These are phyloP conservation scores for Glycine latifolia DNA, from an alignment of 306 rosid genomes.

Conservation along the genomic window DNA sequence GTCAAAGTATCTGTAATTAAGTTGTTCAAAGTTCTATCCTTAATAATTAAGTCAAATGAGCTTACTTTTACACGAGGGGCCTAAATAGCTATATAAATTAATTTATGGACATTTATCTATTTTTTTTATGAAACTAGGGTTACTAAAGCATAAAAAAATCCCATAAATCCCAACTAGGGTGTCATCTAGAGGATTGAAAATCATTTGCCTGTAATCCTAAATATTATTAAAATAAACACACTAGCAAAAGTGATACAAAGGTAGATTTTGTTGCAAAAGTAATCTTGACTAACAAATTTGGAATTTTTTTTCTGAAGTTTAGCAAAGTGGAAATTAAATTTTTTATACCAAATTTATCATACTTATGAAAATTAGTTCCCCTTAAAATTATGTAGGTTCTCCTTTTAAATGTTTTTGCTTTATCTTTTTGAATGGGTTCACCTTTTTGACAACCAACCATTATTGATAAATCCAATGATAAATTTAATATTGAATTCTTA, in stretches of 20 bases:
- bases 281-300: too few relatives aligned
- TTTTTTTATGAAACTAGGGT: too few relatives aligned
- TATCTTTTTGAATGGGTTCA: background rate
- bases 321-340: background rate
- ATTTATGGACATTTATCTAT: background rate
- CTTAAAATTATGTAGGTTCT: background rate
- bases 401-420: background rate
- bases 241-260: too few relatives aligned
- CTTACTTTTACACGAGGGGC: background rate
- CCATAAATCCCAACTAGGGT: too few relatives aligned
- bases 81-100: background rate
- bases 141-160: too few relatives aligned
- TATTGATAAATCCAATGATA: background rate
- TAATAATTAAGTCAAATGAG: background rate
- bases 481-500: background rate
- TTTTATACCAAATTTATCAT: background rate
- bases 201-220: too few relatives aligned
- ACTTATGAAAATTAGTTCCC: background rate
- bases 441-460: background rate
- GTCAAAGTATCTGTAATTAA: too few relatives aligned
- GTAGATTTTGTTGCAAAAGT: too few relatives aligned
- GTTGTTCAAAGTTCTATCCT: too few relatives aligned
- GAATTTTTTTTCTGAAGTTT: too few relatives aligned
- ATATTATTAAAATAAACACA: too few relatives aligned
- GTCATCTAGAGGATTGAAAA: too few relatives aligned